Percentiles rank a stretch among this genome's conserved stretches.
Evolutionary conservation across 2,329 filamentous ascomycete species (phyloP).

Genomic region (Cercospora beticola): DNA sequence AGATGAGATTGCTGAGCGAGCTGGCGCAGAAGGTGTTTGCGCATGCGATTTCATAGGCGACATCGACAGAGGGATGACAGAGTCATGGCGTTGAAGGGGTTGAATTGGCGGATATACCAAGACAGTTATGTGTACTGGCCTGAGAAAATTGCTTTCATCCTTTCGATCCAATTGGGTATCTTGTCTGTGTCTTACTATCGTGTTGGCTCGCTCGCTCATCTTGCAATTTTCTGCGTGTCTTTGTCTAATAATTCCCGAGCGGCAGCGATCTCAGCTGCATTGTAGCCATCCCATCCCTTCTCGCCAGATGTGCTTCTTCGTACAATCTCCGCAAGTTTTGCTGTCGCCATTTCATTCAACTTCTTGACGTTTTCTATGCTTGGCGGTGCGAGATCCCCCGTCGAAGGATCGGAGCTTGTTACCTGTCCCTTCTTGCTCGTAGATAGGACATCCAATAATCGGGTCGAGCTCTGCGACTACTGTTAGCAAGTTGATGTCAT

Average conservation of each 20-base stretch:
- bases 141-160: background rate
- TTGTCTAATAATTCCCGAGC: conserved; percentile 65
- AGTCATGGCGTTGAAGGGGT: background rate
- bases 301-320: conserved; percentile 61
- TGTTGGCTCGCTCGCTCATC: conserved; percentile 25
- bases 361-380: conserved; percentile 60
- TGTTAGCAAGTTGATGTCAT: conserved; percentile 10
- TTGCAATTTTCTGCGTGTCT: conserved; percentile 43
- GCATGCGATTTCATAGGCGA: conserved; percentile 57
- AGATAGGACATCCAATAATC: conserved; percentile 27
- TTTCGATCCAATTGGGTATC: conserved; percentile 6
- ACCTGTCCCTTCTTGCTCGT: conserved; percentile 35
- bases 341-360: conserved; percentile 70
- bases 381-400: conserved; percentile 52
- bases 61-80: background rate
- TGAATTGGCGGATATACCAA: conserved; percentile 19
- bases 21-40: conserved; percentile 84
- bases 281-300: conserved; percentile 70
- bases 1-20: conserved; percentile 76
- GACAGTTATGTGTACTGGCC: conserved; percentile 9
- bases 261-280: conserved; percentile 68
- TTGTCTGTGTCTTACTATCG: background rate
- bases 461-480: conserved; percentile 24
- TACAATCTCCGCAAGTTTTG: conserved; percentile 75
- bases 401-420: conserved; percentile 29